These are phyloP conservation scores for Citrus glauca DNA, from an alignment of 345 rosid species.

Conservation along the genomic window DNA sequence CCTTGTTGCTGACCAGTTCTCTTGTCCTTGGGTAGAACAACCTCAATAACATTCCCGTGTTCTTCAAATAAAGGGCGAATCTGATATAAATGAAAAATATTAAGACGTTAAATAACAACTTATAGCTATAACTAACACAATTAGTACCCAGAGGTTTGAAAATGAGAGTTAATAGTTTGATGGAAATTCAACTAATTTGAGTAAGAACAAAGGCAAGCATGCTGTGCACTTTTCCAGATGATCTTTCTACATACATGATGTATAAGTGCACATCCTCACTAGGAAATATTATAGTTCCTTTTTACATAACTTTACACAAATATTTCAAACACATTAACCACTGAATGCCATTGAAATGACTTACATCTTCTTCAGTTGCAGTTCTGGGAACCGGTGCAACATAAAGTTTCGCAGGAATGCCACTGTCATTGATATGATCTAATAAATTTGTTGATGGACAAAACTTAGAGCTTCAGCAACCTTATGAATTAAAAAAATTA, in stretches of 20 bases:
- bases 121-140: not conserved
- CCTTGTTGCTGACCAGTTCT: conserved; percentile 67
- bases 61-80: conserved; percentile 62
- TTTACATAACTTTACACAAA: not conserved
- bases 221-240: not conserved
- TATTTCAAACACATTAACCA: not conserved
- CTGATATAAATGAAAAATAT: conserved; percentile 32
- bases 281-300: not conserved
- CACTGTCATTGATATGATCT: conserved; percentile 47
- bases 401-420: conserved; percentile 52
- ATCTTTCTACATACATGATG: too few relatives aligned
- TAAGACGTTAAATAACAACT: conserved; percentile 2
- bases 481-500: not conserved
- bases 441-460: conserved; percentile 3
- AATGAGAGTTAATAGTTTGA: not conserved
- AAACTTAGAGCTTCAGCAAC: not conserved
- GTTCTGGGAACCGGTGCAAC: conserved; percentile 61
- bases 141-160: not conserved
- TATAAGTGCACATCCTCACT: too few relatives aligned
- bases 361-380: conserved; percentile 54
- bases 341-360: conserved; percentile 12
- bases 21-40: conserved; percentile 73
- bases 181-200: not conserved
- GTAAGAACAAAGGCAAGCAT: not conserved
- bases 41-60: conserved; percentile 68